A percentile compares a stretch with the other conserved stretches of the same genome.
Evolutionary conservation across 1,284 basidiomycete species (phyloP).

Genomic region (Abortiporus biennis): DNA sequence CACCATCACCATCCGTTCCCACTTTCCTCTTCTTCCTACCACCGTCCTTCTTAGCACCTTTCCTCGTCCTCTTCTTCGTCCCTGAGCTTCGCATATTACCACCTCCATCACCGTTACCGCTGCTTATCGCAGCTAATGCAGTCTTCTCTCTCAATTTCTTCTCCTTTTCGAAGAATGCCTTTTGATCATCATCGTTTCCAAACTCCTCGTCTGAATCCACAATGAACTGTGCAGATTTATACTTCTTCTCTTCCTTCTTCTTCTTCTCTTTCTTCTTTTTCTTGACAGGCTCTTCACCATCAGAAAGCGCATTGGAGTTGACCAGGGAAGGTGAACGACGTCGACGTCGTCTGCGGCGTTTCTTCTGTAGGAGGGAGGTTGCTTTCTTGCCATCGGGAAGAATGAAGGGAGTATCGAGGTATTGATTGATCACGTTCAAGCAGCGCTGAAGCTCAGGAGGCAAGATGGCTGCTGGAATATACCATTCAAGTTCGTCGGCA

Average conservation of each 20-base stretch:
- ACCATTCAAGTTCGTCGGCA: conserved; percentile 74
- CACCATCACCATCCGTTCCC: conserved; percentile 12
- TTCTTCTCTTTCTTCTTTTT: conserved; percentile 42
- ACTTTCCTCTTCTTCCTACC: conserved; percentile 20
- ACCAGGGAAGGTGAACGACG: conserved; percentile 40
- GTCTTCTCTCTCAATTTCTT: conserved; percentile 45
- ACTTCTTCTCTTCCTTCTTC: conserved; percentile 66
- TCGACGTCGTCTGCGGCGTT: conserved; percentile 41
- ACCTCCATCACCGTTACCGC: conserved; percentile 31
- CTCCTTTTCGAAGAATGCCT: conserved; percentile 77
- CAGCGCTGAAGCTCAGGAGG: conserved; percentile 60
- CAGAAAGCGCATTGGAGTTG: conserved; percentile 33
- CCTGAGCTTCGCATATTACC: conserved; percentile 56
- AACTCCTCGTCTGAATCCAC: conserved; percentile 83
- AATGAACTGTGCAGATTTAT: conserved; percentile 88
- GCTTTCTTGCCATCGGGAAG: conserved; percentile 64
- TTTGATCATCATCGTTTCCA: conserved; percentile 57
- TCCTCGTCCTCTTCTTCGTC: conserved; percentile 60
- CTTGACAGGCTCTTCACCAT: conserved; percentile 27
- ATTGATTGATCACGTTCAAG: conserved; percentile 70
- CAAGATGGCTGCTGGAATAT: conserved; percentile 60
- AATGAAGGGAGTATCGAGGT: conserved; percentile 68
- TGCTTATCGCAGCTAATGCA: conserved; percentile 38
- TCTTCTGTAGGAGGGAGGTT: conserved; percentile 61
- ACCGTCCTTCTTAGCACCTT: conserved; percentile 22